These are phyloP conservation scores for Escallonia herrerae DNA, from an alignment of 129 eudicot species.

Conservation along the genomic window DNA sequence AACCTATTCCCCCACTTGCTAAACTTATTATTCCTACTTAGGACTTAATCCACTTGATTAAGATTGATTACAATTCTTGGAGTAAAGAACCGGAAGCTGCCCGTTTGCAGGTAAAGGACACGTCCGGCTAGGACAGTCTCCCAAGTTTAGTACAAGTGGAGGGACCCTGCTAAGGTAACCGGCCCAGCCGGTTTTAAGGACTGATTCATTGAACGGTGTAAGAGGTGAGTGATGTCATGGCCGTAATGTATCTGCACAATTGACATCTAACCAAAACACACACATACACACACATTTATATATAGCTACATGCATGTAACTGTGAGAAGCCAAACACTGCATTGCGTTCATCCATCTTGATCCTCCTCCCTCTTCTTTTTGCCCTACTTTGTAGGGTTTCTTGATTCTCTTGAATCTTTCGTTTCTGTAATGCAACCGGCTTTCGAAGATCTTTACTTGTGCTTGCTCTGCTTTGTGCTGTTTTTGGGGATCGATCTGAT, in stretches of 20 bases:
- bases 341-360: not conserved
- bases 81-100: conserved; percentile 18
- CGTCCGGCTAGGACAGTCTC: not conserved
- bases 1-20: too few species aligned
- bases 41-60: too few species aligned
- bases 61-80: too few species aligned
- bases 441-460: conserved; percentile 19
- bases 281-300: conserved; percentile 6
- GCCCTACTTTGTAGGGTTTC: conserved; percentile 44
- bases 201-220: conserved; percentile 50
- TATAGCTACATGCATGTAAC: not conserved
- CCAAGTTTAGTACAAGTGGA: conserved; percentile 31
- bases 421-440: conserved; percentile 38
- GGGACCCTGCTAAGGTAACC: conserved; percentile 23
- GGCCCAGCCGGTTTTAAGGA: conserved; percentile 34
- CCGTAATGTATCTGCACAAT: conserved; percentile 33
- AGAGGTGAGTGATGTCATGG: conserved; percentile 15
- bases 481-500: conserved; percentile 38
- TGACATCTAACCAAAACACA: conserved; percentile 30
- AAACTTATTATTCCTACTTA: too few species aligned
- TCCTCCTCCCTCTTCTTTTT: conserved; percentile 26
- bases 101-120: conserved; percentile 20
- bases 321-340: not conserved
- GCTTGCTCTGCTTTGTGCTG: conserved; percentile 18
- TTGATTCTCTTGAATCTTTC: too few species aligned